Percentiles rank a stretch among this genome's conserved stretches.
These are phyloP conservation scores for Plectosphaerella plurivora DNA, from an alignment of 2,329 filamentous ascomycete species.

Conservation along the genomic window DNA sequence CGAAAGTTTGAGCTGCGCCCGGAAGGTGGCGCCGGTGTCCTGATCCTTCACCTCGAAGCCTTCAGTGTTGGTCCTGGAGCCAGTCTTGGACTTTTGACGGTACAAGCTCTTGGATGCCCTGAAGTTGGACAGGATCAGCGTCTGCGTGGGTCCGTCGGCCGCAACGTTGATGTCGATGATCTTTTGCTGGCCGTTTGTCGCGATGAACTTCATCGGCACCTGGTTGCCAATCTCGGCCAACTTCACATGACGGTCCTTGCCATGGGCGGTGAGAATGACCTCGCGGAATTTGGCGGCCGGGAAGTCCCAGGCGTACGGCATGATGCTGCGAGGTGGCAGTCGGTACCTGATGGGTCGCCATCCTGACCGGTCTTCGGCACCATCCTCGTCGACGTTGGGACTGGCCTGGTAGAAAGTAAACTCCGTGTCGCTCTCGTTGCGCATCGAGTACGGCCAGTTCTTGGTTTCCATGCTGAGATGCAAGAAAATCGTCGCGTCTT, in stretches of 20 bases:
- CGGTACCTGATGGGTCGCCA: constrained; percentile 94
- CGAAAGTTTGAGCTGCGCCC: constrained; percentile 80
- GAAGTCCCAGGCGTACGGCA: constrained; percentile 99
- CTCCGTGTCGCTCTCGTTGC: constrained; percentile 94
- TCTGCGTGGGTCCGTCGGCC: constrained; percentile 93
- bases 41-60: constrained; percentile 94
- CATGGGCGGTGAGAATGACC: constrained; percentile 73
- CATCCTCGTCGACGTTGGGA: constrained; percentile 88
- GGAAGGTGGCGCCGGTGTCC: constrained; percentile 83
- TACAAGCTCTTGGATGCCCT: constrained; percentile 91
- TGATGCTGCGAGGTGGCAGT: constrained; percentile 89
- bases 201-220: constrained; percentile 84
- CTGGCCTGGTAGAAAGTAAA: constrained; percentile 96
- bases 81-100: constrained; percentile 49
- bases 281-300: constrained; percentile 96
- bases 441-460: constrained; percentile 98
- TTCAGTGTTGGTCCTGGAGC: constrained; percentile 47
- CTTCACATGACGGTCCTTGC: constrained; percentile 86
- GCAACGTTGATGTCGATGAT: constrained; percentile 96
- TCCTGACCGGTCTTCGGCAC: constrained; percentile 74
- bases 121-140: constrained; percentile 89
- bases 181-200: constrained; percentile 66
- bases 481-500: constrained; percentile 88
- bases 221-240: constrained; percentile 94
- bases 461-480: constrained; percentile 87